A percentile compares a stretch with the other conserved stretches of the same genome.
Conservation (phyloP, 768 basidiomycete species). For the Lentinula sp. region DNA sequence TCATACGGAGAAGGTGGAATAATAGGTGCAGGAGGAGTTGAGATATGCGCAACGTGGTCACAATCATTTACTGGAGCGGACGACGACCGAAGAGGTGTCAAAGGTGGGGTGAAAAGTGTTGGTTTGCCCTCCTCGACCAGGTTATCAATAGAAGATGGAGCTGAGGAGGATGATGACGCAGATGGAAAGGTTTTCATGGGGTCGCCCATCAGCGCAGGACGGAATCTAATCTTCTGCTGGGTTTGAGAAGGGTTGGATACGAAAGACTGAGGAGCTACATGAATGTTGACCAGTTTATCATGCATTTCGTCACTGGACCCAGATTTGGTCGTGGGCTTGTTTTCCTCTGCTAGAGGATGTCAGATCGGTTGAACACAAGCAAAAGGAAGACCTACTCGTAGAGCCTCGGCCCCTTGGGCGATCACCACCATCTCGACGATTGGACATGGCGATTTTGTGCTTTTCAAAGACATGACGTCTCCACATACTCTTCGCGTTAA, state of each 20-base stretch:
- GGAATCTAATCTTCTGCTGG: constrained; percentile 38
- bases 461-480: constrained; percentile 84
- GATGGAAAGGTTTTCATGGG: constrained; percentile 11
- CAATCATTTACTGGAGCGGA: constrained; percentile 21
- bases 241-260: constrained; percentile 18
- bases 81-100: constrained; percentile 32
- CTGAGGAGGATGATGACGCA: constrained; percentile 10
- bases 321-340: constrained; percentile 27
- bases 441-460: constrained; percentile 87
- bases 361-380: background rate
- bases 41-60: constrained; percentile 15
- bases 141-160: constrained; percentile 14
- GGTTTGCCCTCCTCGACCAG: constrained; percentile 1
- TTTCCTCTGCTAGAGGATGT: constrained; percentile 42
- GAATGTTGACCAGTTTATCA: constrained; percentile 36
- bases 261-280: constrained; percentile 33
- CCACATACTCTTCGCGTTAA: constrained; percentile 92
- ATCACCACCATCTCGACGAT: constrained; percentile 67
- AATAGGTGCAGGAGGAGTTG: constrained; percentile 25
- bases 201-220: constrained; percentile 24
- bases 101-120: constrained; percentile 12
- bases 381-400: constrained; percentile 45
- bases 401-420: constrained; percentile 57
- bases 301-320: constrained; percentile 16
- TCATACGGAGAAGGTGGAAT: constrained; percentile 72